phyloP scores from a whole-genome alignment of 345 rosid species.

The Xanthoceras sorbifolium region DNA sequence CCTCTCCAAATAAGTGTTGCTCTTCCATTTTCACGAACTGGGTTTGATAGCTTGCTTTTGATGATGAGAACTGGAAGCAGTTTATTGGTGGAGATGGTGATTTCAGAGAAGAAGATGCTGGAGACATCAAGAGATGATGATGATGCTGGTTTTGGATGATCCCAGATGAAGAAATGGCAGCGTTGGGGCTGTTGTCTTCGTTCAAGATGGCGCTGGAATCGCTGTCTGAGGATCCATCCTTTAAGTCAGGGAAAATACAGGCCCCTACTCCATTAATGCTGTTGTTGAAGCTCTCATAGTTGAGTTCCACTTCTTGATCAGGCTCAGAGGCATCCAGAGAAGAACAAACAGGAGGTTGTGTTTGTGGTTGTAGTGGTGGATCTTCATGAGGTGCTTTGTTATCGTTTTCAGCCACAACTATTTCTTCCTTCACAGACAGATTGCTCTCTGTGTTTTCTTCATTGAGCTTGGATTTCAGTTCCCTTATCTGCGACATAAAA shows the following conservation, averaged over 20 bases:
- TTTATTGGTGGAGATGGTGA: conserved; percentile 28
- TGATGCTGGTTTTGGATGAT: conserved; percentile 36
- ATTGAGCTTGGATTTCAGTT: conserved; percentile 68
- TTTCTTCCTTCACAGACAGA: conserved; percentile 66
- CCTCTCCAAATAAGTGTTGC: conserved; percentile 77
- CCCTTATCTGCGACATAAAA: conserved; percentile 54
- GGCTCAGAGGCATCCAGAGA: conserved; percentile 33
- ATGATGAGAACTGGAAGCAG: conserved; percentile 29
- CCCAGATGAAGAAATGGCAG: conserved; percentile 44
- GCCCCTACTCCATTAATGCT: conserved; percentile 17
- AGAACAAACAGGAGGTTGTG: conserved; percentile 21
- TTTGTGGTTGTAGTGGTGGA: not conserved
- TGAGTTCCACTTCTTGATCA: conserved; percentile 27
- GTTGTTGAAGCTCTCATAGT: conserved; percentile 45
- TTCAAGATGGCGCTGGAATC: conserved; percentile 85
- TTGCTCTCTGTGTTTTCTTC: conserved; percentile 62
- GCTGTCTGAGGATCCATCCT: conserved; percentile 87
- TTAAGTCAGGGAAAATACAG: conserved; percentile 49
- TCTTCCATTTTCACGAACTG: conserved; percentile 88
- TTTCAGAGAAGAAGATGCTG: conserved; percentile 30
- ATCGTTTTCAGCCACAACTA: conserved; percentile 41
- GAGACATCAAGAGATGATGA: conserved; percentile 33
- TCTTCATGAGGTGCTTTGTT: conserved; percentile 26
- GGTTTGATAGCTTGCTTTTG: conserved; percentile 27
- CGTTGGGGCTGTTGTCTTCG: conserved; percentile 73